Evolutionary conservation across 305 asterid species (phyloP), one percentile per base, ranked within the genome.

Genomic region (Rubia tinctorum): DNA sequence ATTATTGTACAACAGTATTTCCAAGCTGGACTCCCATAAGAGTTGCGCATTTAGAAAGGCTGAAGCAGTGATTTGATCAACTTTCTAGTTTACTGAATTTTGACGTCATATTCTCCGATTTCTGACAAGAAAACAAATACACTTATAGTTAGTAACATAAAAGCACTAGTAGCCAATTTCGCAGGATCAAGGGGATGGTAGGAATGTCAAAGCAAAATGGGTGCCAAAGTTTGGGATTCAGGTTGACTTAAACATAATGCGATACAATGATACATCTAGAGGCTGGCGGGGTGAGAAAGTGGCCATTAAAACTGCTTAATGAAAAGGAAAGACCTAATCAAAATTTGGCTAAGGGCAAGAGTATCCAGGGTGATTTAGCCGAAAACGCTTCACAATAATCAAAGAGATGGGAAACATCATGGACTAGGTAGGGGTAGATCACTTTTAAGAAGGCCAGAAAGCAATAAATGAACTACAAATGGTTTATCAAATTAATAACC

Each of bases 61-160:
- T 53, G 49, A 47, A 27, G 62, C 67, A 61, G 25, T 68, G 71
- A 68, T 78, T 44, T 23, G 71, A 82, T 77, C 61, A 78, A 51
- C 74, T 75, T 47, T 81, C 87, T 72, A 22, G 65, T 55, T 55
- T 55, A 59, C 39, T 81, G 4, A 55, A 37, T 79, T 90, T 88
- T 70, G 97, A 93, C 72, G 84, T 81, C 97, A 93, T 91, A 70
- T 89, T 84, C 80, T 93, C 96, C 40, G 88, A 71, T 71, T 66
- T 80, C 98, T 93, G 88, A 77, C 77, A 61, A 71, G 45, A 3
- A 37, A 80, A 75, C 12, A 74, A 66, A 51, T 2, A 37, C 18
- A 47, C 60, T 37, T 3, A 51, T 18, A 30, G 70, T 76, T 23
- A 73, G 44, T 11, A 67, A 14, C 2, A 71, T 1, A 18, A 17